Conservation (phyloP, 2,329 filamentous ascomycete species). For the Cercospora janseana region DNA sequence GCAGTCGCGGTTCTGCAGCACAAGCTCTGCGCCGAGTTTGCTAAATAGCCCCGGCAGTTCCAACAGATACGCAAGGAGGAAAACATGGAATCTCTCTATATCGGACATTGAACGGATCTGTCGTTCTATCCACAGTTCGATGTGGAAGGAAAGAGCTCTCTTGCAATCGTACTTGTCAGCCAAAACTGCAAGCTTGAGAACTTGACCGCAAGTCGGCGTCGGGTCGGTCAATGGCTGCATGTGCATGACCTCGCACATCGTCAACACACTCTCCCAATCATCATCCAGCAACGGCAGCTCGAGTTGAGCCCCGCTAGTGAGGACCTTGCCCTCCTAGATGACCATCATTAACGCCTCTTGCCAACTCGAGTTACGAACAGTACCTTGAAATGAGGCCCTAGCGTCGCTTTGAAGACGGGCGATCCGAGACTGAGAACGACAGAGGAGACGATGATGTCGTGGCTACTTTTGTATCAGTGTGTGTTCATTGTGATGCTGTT, state of each 20-base stretch:
- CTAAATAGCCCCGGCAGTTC: no score
- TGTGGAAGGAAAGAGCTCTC: background rate
- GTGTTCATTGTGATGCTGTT: background rate
- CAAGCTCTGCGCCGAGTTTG: no score
- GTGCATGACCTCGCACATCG: background rate
- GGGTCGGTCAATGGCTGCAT: background rate
- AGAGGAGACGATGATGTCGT: constrained; percentile 8
- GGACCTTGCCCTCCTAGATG: background rate
- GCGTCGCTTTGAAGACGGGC: constrained; percentile 20
- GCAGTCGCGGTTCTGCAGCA: no score
- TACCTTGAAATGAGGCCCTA: constrained; percentile 10
- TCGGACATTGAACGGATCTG: background rate
- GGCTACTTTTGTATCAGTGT: background rate
- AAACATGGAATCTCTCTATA: background rate
- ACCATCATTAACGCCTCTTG: background rate
- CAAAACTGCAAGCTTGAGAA: background rate
- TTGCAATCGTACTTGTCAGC: background rate
- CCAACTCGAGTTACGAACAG: no score
- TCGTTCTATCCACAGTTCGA: background rate
- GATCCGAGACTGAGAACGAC: constrained; percentile 14
- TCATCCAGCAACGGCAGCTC: background rate
- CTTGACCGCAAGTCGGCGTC: background rate
- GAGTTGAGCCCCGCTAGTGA: background rate
- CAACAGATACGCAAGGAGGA: background rate
- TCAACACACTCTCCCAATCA: background rate